Evolutionary conservation across 768 basidiomycete species (phyloP).

Genomic region (Fibroporia radiculosa): DNA sequence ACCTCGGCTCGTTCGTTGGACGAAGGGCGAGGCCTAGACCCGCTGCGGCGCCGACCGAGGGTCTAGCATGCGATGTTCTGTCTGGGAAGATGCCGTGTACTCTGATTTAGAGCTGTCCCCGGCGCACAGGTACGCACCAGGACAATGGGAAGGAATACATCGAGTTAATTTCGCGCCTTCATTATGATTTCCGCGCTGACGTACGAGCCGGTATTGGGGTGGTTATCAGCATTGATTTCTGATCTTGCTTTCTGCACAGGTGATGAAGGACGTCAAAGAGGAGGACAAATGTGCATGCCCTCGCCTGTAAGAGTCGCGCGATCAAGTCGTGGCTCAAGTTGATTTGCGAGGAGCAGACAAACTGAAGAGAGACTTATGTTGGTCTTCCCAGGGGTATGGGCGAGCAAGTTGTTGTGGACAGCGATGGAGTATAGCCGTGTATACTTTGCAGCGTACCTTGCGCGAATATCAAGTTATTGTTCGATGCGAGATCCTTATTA

Average conservation of each 20-base stretch:
- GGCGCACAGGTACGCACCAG: too few species aligned
- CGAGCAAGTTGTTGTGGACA: too few species aligned
- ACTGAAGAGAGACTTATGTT: not conserved
- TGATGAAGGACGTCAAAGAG: conserved; percentile 42
- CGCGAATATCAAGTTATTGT: not conserved
- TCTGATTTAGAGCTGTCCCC: too few species aligned
- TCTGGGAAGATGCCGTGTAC: too few species aligned
- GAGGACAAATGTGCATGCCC: conserved; percentile 40
- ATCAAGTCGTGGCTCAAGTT: not conserved
- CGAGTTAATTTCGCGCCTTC: not conserved
- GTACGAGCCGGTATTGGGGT: conserved; percentile 1
- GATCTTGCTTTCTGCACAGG: conserved; percentile 23
- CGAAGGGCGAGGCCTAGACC: too few species aligned
- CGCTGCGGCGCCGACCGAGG: too few species aligned
- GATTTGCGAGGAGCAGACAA: not conserved
- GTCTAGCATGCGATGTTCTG: too few species aligned
- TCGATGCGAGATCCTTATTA: not conserved
- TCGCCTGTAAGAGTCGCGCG: conserved; percentile 12
- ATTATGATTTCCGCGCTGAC: conserved; percentile 3
- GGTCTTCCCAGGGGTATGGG: too few species aligned
- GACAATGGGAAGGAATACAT: not conserved
- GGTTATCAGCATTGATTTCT: not conserved
- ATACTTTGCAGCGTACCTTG: too few species aligned
- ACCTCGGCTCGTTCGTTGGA: too few species aligned
- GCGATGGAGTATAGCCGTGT: too few species aligned